Base-by-base conservation (phyloP, 2,329 filamentous ascomycete species). In the Hymenoscyphus repandus region DNA sequence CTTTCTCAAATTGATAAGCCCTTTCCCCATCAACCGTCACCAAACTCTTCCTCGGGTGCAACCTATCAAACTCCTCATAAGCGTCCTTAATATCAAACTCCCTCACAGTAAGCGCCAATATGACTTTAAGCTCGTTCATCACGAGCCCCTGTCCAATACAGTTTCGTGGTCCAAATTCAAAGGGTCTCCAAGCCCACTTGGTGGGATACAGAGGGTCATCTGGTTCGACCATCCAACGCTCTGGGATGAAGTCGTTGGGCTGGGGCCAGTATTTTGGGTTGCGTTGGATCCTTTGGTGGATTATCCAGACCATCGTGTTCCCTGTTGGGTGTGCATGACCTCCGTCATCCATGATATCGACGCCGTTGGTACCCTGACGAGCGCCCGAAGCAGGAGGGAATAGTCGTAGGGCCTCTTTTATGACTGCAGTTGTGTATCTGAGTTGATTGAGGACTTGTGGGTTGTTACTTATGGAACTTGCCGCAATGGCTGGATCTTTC, bases 101-200 rank as follows among this genome's bases (percentile, higher is more conserved):
- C 13, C 76, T 58, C 2, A 74, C 55, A 0, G 72, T 72, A 58
- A 62, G 77, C 2, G 74, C 72, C 44, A 80, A 59, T 7, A 75
- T 70, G 27, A 74, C 66, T 52, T 72, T 73, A 18, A 73, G 62
- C 62, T 80, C 77, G 33, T 59, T 60, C 68, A 76, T 72, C 1
- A 74, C 77, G 22, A 80, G 65, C 51, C 72, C 71, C 59, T 82
- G 77, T 0, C 78, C 79, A 11, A 81, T 73, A 57, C 79, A 84
- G 46, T 75, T 77, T 15, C 79, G 63, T 2, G 72, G 70, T 0
- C 80, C 79, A 49, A 73, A 70, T 55, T 77, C 76, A 61, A 83
- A 83, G 0, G 75, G 70, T n/a, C 78, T 70, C 71, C 72, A 83
- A 2, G 76, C 79, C 36, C 73, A 53, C 43, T 56, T 55, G 2